Percentiles rank a stretch among this genome's conserved stretches.
These are phyloP conservation scores for Colletotrichum tanaceti DNA, from an alignment of 2,329 filamentous ascomycete species.

Conservation along the genomic window DNA sequence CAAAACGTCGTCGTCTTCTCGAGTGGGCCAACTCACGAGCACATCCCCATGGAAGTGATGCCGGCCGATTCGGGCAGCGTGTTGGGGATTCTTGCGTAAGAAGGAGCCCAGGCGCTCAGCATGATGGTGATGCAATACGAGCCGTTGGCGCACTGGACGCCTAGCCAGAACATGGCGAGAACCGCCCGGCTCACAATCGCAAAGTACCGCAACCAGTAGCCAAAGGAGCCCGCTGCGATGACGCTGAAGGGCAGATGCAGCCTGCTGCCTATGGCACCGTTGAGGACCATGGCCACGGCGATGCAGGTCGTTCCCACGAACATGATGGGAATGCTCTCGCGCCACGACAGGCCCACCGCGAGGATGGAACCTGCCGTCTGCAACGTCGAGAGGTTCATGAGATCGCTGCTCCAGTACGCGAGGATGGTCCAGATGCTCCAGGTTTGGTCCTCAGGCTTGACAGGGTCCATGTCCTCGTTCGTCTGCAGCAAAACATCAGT, in stretches of 20 bases:
- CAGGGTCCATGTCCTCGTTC: slow-evolving; percentile 38
- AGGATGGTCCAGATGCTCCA: slow-evolving; percentile 52
- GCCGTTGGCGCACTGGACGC: slow-evolving; percentile 61
- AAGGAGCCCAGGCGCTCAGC: slow-evolving; percentile 63
- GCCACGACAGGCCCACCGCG: slow-evolving; percentile 51
- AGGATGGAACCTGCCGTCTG: slow-evolving; percentile 51
- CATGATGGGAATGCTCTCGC: slow-evolving; percentile 46
- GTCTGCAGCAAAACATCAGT: slow-evolving; percentile 13
- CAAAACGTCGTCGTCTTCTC: neutral
- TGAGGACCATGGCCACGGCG: slow-evolving; percentile 58
- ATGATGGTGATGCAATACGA: slow-evolving; percentile 48
- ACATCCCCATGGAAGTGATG: slow-evolving; percentile 54
- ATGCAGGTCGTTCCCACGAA: slow-evolving; percentile 52
- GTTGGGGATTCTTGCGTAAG: slow-evolving; percentile 64
- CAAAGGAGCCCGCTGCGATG: slow-evolving; percentile 51
- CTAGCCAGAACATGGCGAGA: slow-evolving; percentile 68
- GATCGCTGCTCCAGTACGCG: slow-evolving; percentile 52
- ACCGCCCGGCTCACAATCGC: slow-evolving; percentile 55
- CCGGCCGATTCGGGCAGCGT: slow-evolving; percentile 61
- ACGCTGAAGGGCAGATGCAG: slow-evolving; percentile 54
- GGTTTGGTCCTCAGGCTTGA: slow-evolving; percentile 43
- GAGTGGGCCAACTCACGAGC: slow-evolving; percentile 26
- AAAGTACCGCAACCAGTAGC: slow-evolving; percentile 50
- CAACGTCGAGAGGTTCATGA: slow-evolving; percentile 51
- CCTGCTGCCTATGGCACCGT: slow-evolving; percentile 51